phyloP scores from a whole-genome alignment of 768 basidiomycete species.

The Amanita thiersii region DNA sequence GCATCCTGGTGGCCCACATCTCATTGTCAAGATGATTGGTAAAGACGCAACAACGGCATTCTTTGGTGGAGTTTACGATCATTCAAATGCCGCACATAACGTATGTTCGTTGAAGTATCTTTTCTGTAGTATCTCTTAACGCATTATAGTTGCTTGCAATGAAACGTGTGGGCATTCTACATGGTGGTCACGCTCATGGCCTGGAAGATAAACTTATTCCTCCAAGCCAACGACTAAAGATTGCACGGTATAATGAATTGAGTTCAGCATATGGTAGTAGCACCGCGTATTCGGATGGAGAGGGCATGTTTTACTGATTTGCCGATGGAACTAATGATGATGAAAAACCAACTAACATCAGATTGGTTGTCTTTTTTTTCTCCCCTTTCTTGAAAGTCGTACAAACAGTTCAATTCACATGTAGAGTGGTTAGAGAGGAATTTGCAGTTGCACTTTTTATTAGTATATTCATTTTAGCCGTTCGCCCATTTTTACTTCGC shows the following conservation, averaged over 20 bases:
- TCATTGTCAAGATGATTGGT: constrained; percentile 79
- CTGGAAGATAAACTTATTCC: constrained; percentile 59
- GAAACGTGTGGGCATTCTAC: constrained; percentile 60
- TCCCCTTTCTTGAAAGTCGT: no score
- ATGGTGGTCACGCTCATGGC: constrained; percentile 50
- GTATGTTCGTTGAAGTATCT: constrained; percentile 26
- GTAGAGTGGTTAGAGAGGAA: no score
- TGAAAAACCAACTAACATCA: constrained; percentile 2
- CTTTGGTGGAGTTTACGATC: constrained; percentile 88
- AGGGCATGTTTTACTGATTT: constrained; percentile 38
- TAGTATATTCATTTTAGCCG: background rate
- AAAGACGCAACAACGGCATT: constrained; percentile 91
- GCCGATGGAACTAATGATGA: background rate
- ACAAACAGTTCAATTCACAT: no score
- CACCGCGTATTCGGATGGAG: constrained; percentile 50
- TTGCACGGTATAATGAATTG: constrained; percentile 57
- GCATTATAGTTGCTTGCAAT: constrained; percentile 42
- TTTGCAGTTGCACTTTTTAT: no score
- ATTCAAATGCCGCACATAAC: constrained; percentile 85
- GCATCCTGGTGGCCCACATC: constrained; percentile 85
- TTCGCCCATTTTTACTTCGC: background rate
- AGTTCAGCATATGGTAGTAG: constrained; percentile 46
- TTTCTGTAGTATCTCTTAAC: constrained; percentile 1
- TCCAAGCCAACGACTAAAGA: constrained; percentile 64
- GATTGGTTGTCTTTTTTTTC: no score